Percentiles rank a stretch among this genome's conserved stretches.
These are phyloP conservation scores for Aquilaria agallochum DNA, from an alignment of 441 rosid species.

Conservation along the genomic window DNA sequence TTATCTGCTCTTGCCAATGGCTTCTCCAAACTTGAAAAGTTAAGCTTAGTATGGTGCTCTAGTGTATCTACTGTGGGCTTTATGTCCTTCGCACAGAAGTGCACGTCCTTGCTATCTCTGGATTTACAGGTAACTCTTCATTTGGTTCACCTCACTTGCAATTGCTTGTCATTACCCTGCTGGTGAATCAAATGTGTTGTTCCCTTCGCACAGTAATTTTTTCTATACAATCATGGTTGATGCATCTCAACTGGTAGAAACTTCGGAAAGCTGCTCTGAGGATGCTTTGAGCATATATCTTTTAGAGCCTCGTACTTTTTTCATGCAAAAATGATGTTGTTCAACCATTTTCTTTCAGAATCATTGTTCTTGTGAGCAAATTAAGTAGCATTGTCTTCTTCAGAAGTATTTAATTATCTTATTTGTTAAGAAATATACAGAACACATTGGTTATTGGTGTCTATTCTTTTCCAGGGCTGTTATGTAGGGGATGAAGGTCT, in stretches of 20 bases:
- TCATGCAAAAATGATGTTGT: too few species aligned
- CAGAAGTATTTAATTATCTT: background rate
- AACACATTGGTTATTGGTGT: background rate
- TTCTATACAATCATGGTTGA: too few species aligned
- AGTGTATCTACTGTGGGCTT: constrained; percentile 65
- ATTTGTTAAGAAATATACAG: background rate
- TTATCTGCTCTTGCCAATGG: constrained; percentile 60
- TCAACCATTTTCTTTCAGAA: too few species aligned
- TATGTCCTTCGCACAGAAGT: constrained; percentile 54
- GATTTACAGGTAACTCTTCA: constrained; percentile 63
- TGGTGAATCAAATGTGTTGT: too few species aligned
- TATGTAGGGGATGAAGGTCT: constrained; percentile 86
- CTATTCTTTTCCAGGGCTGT: constrained; percentile 58
- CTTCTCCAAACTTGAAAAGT: constrained; percentile 61
- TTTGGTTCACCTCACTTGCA: background rate
- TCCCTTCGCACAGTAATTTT: too few species aligned
- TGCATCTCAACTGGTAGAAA: too few species aligned
- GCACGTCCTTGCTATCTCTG: constrained; percentile 58
- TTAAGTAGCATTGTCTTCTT: background rate
- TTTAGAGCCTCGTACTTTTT: too few species aligned
- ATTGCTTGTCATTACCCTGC: background rate
- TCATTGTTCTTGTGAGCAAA: too few species aligned
- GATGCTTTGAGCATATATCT: too few species aligned
- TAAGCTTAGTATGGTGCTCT: constrained; percentile 89
- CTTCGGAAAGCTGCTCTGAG: too few species aligned